Percentiles rank a stretch among this genome's conserved stretches.
phyloP scores from a whole-genome alignment of 495 filamentous ascomycete species.

The Trichocladium uniseriatum region DNA sequence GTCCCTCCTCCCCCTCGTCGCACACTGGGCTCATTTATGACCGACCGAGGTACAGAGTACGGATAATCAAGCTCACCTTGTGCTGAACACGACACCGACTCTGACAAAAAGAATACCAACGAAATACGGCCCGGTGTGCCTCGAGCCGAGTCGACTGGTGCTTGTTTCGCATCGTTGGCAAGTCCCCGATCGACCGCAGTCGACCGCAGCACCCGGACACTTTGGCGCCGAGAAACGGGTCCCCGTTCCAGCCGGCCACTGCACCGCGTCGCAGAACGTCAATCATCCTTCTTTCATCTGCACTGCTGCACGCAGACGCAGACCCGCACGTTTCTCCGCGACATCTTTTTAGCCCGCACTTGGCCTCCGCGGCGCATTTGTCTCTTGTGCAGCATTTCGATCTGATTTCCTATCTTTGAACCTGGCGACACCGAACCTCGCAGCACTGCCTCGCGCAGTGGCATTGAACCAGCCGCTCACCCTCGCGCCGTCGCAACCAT shows the following conservation, averaged over 20 bases:
- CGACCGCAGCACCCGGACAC: neutral
- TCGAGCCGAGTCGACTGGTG: too few relatives aligned
- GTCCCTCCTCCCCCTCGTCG: too few relatives aligned
- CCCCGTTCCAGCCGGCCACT: neutral
- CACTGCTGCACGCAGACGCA: too few relatives aligned
- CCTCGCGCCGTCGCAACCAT: constrained; percentile 23
- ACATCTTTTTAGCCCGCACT: neutral
- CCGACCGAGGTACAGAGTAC: too few relatives aligned
- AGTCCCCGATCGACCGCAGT: neutral
- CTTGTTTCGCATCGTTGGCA: neutral
- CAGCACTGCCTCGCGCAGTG: constrained; percentile 12
- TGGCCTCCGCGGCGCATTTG: neutral
- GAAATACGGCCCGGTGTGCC: too few relatives aligned
- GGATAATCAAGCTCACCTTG: too few relatives aligned
- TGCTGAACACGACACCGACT: too few relatives aligned
- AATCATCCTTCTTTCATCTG: constrained; percentile 10
- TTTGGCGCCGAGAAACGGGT: neutral
- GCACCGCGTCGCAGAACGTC: constrained; percentile 16
- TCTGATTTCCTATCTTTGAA: constrained; percentile 1
- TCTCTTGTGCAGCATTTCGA: constrained; percentile 7
- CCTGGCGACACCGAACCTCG: constrained; percentile 11
- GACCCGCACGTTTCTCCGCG: neutral
- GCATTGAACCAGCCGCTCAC: constrained; percentile 15
- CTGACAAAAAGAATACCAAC: too few relatives aligned
- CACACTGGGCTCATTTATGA: too few relatives aligned